Evolutionary conservation across 2,329 filamentous ascomycete species (phyloP), one percentile per base, ranked within the genome.

Genomic region (Aspergillus tamarii): DNA sequence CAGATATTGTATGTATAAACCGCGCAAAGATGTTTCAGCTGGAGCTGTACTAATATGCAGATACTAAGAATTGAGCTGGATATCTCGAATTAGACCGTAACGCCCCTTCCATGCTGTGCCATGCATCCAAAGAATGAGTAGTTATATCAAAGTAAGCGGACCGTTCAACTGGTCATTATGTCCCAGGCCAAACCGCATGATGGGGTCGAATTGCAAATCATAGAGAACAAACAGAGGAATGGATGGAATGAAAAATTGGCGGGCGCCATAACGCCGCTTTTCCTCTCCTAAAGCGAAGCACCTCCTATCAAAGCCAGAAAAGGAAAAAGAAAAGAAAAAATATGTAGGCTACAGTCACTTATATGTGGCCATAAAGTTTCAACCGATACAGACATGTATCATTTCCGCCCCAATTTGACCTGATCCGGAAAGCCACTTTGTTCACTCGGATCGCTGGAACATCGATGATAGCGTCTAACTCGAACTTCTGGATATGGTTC

Each of bases 321-420:
- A 32, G 56, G 21, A 16, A 34, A 34, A 57, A 12, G 19, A 23
- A 58, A 11, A 11, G 1, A 54, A 30, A 14, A 48, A 9, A 41
- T 1, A n/a, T 19, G 23, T 34, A 21, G 23, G 4, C 21, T 26
- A n/a, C 10, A 28, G 14, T 32, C 30, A 8, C 19, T 52, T 69
- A 79, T 36, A 71, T 11, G 64, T 76, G 72, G 4, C 81, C 82
- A 68, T 82, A 76, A 56, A 83, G 61, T 55, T 78, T 77, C 58
- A 83, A 64, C n/a, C 81, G 78, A 69, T 83, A 83, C 43, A 83
- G 66, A 66, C 82, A 84, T 1, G 80, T 82, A 60, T 78, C 70
- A 26, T 77, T 70, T 5, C 70, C 75, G 5, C 81, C 82, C 76
- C 81, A 82, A 61, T 82, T 83, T 1, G 75, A 77, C 23, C 74